These are phyloP conservation scores for Kazachstania africana DNA, from an alignment of 805 yeast genomes.

Conservation along the genomic window DNA sequence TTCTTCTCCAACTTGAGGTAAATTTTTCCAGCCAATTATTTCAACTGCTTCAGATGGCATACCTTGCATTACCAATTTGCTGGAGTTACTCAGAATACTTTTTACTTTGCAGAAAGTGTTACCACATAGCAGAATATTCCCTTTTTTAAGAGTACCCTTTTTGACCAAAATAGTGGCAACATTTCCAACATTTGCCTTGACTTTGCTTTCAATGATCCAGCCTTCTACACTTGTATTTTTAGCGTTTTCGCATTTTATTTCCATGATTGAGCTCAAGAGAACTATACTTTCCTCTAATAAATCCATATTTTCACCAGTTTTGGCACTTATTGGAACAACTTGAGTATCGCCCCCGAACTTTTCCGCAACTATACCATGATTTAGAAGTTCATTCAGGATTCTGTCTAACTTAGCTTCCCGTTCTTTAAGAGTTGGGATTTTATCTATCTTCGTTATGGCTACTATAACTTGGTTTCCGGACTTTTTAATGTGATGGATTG, in stretches of 20 bases:
- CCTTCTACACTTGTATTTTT: slow-evolving; percentile 53
- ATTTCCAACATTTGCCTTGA: slow-evolving; percentile 72
- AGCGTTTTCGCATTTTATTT: slow-evolving; percentile 48
- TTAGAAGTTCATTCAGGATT: slow-evolving; percentile 67
- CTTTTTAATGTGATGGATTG: slow-evolving; percentile 80
- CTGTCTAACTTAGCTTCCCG: slow-evolving; percentile 57
- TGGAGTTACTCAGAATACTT: slow-evolving; percentile 63
- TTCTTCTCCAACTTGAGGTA: slow-evolving; percentile 86
- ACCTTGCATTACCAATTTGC: slow-evolving; percentile 51
- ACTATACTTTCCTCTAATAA: slow-evolving; percentile 81
- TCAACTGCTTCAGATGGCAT: slow-evolving; percentile 87
- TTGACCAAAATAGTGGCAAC: slow-evolving; percentile 77
- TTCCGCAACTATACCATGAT: slow-evolving; percentile 73
- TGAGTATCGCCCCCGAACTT: slow-evolving; percentile 94
- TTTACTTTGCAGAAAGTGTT: slow-evolving; percentile 75
- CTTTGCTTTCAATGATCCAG: slow-evolving; percentile 77
- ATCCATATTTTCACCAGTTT: slow-evolving; percentile 83
- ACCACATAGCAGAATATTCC: slow-evolving; percentile 75
- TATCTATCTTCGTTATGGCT: slow-evolving; percentile 88
- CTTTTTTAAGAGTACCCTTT: slow-evolving; percentile 63
- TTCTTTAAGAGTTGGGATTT: slow-evolving; percentile 29
- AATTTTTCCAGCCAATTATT: slow-evolving; percentile 85
- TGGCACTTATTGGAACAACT: slow-evolving; percentile 76
- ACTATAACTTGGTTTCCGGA: slow-evolving; percentile 47
- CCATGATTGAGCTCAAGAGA: slow-evolving; percentile 73